These are phyloP conservation scores for Starmerella riodocensis DNA, from an alignment of 805 yeast genomes.

Conservation along the genomic window DNA sequence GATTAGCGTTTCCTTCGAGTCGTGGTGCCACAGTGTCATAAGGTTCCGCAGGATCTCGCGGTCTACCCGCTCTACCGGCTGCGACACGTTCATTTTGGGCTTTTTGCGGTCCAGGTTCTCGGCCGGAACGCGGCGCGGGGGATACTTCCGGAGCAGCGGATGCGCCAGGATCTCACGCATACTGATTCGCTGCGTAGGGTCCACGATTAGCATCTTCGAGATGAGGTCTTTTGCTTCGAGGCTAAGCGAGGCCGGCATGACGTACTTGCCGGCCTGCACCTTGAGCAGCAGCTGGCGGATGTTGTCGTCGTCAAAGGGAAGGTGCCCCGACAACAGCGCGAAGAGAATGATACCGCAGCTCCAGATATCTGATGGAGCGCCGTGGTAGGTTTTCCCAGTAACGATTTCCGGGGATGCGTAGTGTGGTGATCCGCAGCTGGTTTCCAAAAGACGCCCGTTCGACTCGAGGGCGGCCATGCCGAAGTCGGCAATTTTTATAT, in stretches of 20 bases:
- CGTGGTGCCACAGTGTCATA: slow-evolving; percentile 73
- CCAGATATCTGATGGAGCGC: slow-evolving; percentile 96
- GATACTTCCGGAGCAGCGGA: slow-evolving; percentile 67
- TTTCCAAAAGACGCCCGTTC: slow-evolving; percentile 67
- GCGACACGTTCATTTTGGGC: slow-evolving; percentile 21
- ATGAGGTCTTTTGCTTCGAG: slow-evolving; percentile 80
- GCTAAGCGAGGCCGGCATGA: slow-evolving; percentile 69
- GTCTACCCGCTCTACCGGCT: slow-evolving; percentile 45
- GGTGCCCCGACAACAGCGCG: slow-evolving; percentile 85
- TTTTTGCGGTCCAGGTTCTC: slow-evolving; percentile 12
- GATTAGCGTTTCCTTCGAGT: slow-evolving; percentile 40
- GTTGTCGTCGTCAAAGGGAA: slow-evolving; percentile 95
- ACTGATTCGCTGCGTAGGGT: slow-evolving; percentile 67
- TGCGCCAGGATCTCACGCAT: slow-evolving; percentile 66
- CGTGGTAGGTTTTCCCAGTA: slow-evolving; percentile 88
- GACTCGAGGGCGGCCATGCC: slow-evolving; percentile 98
- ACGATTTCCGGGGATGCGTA: slow-evolving; percentile 98
- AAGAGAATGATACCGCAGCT: slow-evolving; percentile 92
- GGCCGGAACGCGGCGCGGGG: slow-evolving; percentile 20
- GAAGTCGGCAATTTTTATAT: slow-evolving; percentile 93
- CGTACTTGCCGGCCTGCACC: slow-evolving; percentile 80
- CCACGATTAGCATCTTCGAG: slow-evolving; percentile 62
- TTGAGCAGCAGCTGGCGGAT: slow-evolving; percentile 74
- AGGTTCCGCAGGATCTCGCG: slow-evolving; percentile 60
- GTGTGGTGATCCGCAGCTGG: slow-evolving; percentile 97